Evolutionary conservation across 2,329 filamentous ascomycete genomes (phyloP), one percentile per base, ranked within the genome.

Genomic region (Penicillium sp.): DNA sequence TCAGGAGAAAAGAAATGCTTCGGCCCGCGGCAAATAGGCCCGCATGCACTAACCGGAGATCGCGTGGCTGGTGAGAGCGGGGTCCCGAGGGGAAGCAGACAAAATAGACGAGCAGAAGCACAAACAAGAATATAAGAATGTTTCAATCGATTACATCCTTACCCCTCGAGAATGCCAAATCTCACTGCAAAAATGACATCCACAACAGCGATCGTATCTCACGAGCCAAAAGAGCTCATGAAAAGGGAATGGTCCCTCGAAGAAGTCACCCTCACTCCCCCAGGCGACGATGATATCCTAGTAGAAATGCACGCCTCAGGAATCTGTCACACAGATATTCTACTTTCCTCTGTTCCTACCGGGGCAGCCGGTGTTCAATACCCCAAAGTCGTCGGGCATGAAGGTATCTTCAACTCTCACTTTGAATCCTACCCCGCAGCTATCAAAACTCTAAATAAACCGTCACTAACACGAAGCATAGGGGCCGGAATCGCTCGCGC

Each of bases 301-400:
- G 60, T 65, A 1, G 57, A 66, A 25, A 60, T 66, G 3, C 16
- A 57, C 11, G 62, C 62, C 2, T 16, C 59, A 1, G 64, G 63
- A 1, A 56, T 64, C 31, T 67, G 64, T 23, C 62, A 65, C n/a
- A 64, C 64, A 5, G 64, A 65, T 23, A 31, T 65, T 10, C 26
- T 61, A 1, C 43, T 67, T 1, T 56, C 58, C 0, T 43, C 54
- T 1, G 44, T 65, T 3, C 62, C 63, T 0, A 5, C 11, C 1
- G 60, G 63, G 1, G 9, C 19, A n/a, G 0, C 46, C 8, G 57
- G 57, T 13, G 48, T 62, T 26, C 16, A 47, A 16, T 70, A 69
- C 58, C 69, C 69, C 2, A 67, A 64, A 11, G 60, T 72, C 1
- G 52, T 70, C 6, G 69, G 70, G 1, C 70, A 72, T 55, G 70